Conservation (phyloP, 2,329 filamentous ascomycete genomes). For the Leptodontidium sp. region DNA sequence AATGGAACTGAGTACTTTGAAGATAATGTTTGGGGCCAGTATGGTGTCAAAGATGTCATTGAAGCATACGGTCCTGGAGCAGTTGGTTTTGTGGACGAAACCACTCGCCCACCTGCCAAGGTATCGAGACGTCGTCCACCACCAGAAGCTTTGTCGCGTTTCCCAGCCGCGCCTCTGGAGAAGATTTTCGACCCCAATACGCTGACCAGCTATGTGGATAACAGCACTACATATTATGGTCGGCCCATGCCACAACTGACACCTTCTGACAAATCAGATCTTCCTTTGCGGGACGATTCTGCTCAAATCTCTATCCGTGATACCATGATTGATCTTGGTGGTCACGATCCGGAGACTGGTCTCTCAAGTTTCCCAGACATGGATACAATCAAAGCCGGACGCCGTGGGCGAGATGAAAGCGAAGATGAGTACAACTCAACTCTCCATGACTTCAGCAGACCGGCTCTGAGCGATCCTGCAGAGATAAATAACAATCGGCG, state of each 20-base stretch:
- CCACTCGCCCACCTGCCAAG: conserved; percentile 57
- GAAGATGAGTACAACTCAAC: conserved; percentile 37
- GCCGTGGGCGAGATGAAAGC: conserved; percentile 33
- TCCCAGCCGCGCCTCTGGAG: conserved; percentile 64
- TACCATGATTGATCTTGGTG: conserved; percentile 71
- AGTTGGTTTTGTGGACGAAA: conserved; percentile 58
- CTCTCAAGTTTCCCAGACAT: conserved; percentile 67
- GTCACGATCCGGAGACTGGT: conserved; percentile 63
- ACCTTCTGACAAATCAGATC: conserved; percentile 55
- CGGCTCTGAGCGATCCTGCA: conserved; percentile 65
- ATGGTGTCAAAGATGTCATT: conserved; percentile 65
- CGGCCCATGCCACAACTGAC: conserved; percentile 42
- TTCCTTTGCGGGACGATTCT: conserved; percentile 66
- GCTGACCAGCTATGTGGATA: conserved; percentile 69
- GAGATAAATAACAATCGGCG: conserved; percentile 60
- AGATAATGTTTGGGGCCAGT: conserved; percentile 59
- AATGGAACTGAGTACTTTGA: conserved; percentile 72
- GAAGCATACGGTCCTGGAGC: conserved; percentile 67
- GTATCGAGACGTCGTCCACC: conserved; percentile 59
- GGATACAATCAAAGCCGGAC: conserved; percentile 59
- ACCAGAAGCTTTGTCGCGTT: conserved; percentile 63
- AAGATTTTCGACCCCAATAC: conserved; percentile 74
- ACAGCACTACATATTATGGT: conserved; percentile 68
- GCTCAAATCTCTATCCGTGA: conserved; percentile 60
- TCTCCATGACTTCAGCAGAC: conserved; percentile 54